These are phyloP conservation scores for Colletotrichum plurivorum DNA, from an alignment of 2,329 filamentous ascomycete species.

Conservation along the genomic window DNA sequence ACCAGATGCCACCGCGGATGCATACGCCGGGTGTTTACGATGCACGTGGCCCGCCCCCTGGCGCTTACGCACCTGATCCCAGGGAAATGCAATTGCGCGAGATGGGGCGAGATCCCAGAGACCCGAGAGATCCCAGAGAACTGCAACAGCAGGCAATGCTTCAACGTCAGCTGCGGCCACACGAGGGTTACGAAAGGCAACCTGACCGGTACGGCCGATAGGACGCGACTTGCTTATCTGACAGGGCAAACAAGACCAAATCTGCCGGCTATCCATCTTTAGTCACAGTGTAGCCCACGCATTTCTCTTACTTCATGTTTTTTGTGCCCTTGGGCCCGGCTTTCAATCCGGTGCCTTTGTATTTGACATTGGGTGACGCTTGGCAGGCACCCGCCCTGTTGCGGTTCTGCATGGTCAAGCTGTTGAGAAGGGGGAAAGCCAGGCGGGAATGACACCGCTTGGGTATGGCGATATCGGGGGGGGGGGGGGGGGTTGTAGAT, in stretches of 20 bases:
- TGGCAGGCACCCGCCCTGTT: too few relatives aligned
- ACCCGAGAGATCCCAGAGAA: conserved; percentile 51
- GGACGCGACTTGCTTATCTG: background rate
- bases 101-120: conserved; percentile 51
- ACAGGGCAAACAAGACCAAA: too few relatives aligned
- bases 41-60: conserved; percentile 55
- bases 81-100: conserved; percentile 55
- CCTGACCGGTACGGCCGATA: conserved; percentile 62
- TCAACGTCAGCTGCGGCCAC: conserved; percentile 58
- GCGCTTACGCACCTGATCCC: conserved; percentile 51
- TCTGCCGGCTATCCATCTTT: too few relatives aligned
- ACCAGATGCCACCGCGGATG: conserved; percentile 60
- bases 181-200: conserved; percentile 59
- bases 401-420: too few relatives aligned
- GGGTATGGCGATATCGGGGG: background rate
- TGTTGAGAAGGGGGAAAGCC: too few relatives aligned
- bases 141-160: conserved; percentile 49
- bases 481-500: background rate
- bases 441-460: background rate
- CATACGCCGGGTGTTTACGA: conserved; percentile 64
- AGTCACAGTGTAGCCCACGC: too few relatives aligned
- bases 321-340: too few relatives aligned
- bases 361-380: too few relatives aligned
- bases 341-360: too few relatives aligned
- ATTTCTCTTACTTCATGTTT: too few relatives aligned